Evolutionary conservation across 805 yeast genomes (phyloP).

Genomic region (Candida arabinofermentans): DNA sequence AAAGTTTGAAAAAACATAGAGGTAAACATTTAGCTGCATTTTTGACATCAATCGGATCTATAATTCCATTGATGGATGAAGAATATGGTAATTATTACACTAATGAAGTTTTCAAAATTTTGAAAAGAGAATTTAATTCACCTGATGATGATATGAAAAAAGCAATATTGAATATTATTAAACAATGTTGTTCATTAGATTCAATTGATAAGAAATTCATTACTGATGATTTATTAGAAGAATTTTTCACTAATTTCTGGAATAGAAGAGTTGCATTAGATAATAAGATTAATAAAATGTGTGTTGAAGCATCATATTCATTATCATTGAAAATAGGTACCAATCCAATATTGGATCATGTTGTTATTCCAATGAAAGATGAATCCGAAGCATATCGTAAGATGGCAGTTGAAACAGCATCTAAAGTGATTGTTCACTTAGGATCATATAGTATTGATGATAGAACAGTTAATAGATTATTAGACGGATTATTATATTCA

Average conservation of each 20-base stretch:
- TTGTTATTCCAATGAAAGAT: slow-evolving; percentile 65
- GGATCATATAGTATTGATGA: slow-evolving; percentile 62
- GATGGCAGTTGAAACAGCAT: slow-evolving; percentile 73
- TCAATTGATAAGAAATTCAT: slow-evolving; percentile 50
- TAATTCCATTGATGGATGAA: slow-evolving; percentile 82
- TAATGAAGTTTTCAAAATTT: slow-evolving; percentile 61
- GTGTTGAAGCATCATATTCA: slow-evolving; percentile 67
- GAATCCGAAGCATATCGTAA: slow-evolving; percentile 75
- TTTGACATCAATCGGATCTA: slow-evolving; percentile 69
- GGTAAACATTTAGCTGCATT: slow-evolving; percentile 77
- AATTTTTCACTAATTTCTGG: slow-evolving; percentile 76
- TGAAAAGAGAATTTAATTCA: slow-evolving; percentile 68
- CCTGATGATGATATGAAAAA: slow-evolving; percentile 87
- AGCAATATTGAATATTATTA: slow-evolving; percentile 65
- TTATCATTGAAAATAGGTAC: slow-evolving; percentile 68
- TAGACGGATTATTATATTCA: slow-evolving; percentile 78
- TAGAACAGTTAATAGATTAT: slow-evolving; percentile 53
- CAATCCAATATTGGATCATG: slow-evolving; percentile 50
- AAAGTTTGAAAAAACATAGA: slow-evolving; percentile 68
- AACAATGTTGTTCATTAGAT: slow-evolving; percentile 59
- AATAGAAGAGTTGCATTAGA: slow-evolving; percentile 75
- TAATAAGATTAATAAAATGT: slow-evolving; percentile 49
- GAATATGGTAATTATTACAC: slow-evolving; percentile 80
- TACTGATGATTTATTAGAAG: slow-evolving; percentile 43
- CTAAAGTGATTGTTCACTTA: slow-evolving; percentile 44